Evolutionary conservation across 2,329 filamentous ascomycete species (phyloP).

Genomic region (Trichoderma sp.): DNA sequence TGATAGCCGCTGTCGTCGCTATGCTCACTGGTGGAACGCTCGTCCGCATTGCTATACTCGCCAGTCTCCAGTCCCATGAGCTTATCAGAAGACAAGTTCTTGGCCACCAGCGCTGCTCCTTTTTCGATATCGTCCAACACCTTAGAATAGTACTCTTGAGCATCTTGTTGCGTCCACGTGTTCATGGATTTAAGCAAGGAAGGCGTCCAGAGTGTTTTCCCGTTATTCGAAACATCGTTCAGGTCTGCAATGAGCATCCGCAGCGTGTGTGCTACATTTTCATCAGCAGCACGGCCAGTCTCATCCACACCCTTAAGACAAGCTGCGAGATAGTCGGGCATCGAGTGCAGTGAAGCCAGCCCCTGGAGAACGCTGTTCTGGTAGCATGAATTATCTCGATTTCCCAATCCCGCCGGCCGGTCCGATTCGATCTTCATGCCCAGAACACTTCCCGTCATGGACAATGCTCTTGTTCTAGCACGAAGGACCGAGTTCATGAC

Average conservation of each 20-base stretch:
- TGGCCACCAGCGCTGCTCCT: constrained; percentile 60
- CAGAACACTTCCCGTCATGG: constrained; percentile 49
- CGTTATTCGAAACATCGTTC: constrained; percentile 69
- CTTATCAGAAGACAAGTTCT: constrained; percentile 15
- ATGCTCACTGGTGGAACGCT: constrained; percentile 47
- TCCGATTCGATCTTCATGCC: constrained; percentile 43
- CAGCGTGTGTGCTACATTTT: constrained; percentile 52
- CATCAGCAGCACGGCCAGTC: constrained; percentile 28
- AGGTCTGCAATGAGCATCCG: constrained; percentile 69
- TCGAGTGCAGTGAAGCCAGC: constrained; percentile 71
- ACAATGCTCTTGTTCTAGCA: constrained; percentile 58
- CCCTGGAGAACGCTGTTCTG: constrained; percentile 94
- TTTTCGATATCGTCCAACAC: constrained; percentile 83
- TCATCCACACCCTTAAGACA: constrained; percentile 38
- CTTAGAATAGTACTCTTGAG: constrained; percentile 95
- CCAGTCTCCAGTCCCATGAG: constrained; percentile 4
- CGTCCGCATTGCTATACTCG: constrained; percentile 37
- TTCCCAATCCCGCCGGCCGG: constrained; percentile 72
- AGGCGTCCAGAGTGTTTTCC: constrained; percentile 79
- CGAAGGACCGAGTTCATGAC: constrained; percentile 60
- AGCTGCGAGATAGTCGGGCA: constrained; percentile 65
- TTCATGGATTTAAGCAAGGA: constrained; percentile 84
- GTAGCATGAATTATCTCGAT: constrained; percentile 95
- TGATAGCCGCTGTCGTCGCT: constrained; percentile 62
- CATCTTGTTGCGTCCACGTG: constrained; percentile 95